A percentile compares a stretch with the other conserved stretches of the same genome.
Evolutionary conservation across 805 yeast species (phyloP).

Genomic region (Zygotorulaspora danielsina): DNA sequence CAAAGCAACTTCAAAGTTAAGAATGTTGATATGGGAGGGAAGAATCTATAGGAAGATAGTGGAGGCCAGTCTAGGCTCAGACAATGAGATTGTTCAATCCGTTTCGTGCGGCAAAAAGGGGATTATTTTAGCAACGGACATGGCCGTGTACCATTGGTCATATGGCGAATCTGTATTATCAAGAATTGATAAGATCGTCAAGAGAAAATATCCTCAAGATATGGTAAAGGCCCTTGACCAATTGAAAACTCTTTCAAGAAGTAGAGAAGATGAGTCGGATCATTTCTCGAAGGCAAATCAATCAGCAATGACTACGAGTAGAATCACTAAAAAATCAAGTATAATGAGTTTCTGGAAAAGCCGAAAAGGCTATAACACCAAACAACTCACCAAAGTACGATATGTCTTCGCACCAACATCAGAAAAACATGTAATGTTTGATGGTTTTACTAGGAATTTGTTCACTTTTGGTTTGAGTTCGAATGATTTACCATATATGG

Average conservation of each 20-base stretch:
- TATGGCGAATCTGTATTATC: slow-evolving; percentile 13
- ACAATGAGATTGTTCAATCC: slow-evolving; percentile 22
- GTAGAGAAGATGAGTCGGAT: slow-evolving; percentile 3
- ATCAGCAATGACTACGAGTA: slow-evolving; percentile 12
- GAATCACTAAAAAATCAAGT: slow-evolving; percentile 20
- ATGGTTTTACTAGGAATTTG: slow-evolving; percentile 20
- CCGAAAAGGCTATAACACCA: slow-evolving; percentile 1
- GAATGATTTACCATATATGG: slow-evolving; percentile 12
- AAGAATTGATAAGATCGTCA: slow-evolving; percentile 22
- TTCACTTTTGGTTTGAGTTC: slow-evolving; percentile 13
- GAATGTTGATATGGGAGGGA: slow-evolving; percentile 31
- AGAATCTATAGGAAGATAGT: slow-evolving; percentile 25
- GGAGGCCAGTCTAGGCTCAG: slow-evolving; percentile 21
- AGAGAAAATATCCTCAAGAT: slow-evolving; percentile 24
- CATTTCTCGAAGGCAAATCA: slow-evolving; percentile 4
- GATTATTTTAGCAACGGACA: slow-evolving; percentile 22
- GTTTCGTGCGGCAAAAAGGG: slow-evolving; percentile 17
- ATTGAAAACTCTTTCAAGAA: slow-evolving; percentile 9
- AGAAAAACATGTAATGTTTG: slow-evolving; percentile 17
- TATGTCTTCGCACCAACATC: slow-evolving; percentile 18
- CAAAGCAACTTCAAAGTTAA: slow-evolving; percentile 18
- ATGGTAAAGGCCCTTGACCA: slow-evolving; percentile 19
- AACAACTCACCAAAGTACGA: slow-evolving; percentile 7
- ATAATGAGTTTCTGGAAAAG: slow-evolving; percentile 21
- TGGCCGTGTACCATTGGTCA: slow-evolving; percentile 27